Evolutionary conservation across 768 basidiomycete species (phyloP), one percentile per base, ranked within the genome.

Genomic region (Glaciozyma antarctica): DNA sequence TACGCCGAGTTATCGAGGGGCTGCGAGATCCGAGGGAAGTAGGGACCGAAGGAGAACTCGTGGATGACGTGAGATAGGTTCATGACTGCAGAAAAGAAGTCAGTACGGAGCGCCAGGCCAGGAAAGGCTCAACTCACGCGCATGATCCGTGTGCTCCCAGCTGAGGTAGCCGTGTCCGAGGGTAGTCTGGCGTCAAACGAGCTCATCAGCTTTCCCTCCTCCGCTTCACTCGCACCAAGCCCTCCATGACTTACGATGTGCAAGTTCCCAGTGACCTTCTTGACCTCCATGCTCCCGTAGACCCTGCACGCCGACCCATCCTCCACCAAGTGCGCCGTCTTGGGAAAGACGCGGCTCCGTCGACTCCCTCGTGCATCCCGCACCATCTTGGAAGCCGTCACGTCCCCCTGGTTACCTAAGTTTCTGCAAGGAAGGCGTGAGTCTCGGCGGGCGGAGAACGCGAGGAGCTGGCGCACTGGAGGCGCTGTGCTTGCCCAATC

Each of bases 1-100:
- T 65, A 88, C 88, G 1, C 89, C 88, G 68, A 69, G 75, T 90
- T 85, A 74, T 98, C 94, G 48, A 99, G 82, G 1, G 94, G 94
- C 75, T 99, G 94, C 1, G 84, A 83, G 58, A 99, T 98, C 52
- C 91, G 87, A 3, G 94, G 94, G 80, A 95, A 97, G 79, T 87
- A 86, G 3, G 92, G 88, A 1, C 94, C 94, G 69, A 98, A 98
- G 0, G 92, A 95, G 75, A 97, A 95, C 76, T 99, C 94, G 60
- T 86, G 86, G 73, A 98, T 92, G 68, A 95, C 85, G 79, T 98
- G 94, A 4, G 90, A 91, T 44, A 99, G 82, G 74, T 99, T 99
- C 90, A 97, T 92, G 71, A 86, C 91, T 48, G 47, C 2, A 30
- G 45, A n/a, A 47, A 38, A 0, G 1, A 59, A 60, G 30, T 24